Base-by-base conservation (phyloP, 1,139 yeast genomes). In the Barnettozyma hawaiiensis region DNA sequence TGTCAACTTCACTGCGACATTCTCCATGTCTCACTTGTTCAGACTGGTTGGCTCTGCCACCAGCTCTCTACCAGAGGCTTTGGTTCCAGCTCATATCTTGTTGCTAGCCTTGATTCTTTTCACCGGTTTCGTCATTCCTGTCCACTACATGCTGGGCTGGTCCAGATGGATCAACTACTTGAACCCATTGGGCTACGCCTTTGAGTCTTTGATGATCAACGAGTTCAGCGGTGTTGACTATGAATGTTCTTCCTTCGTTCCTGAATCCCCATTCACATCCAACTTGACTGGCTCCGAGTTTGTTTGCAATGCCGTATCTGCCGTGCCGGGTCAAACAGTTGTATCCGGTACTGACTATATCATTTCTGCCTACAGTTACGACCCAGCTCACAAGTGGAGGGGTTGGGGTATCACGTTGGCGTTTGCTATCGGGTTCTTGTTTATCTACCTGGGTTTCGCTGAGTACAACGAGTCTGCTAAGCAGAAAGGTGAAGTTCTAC, bases 401-500 rank as follows among this genome's bases (percentile, higher is more conserved):
- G 81, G 87, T 57, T 76, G 78, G 51, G 96, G 95, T 59, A 80
- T 87, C 53, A 65, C 74, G 36, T 41, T 62, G 49, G 66, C 58
- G 11, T 67, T 55, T 50, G 60, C 52, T 44, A 44, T 62, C 38
- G 64, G 59, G 47, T 61, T 62, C 49, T 57, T 63, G 51, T 47
- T 47, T 11, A 54, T 59, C 29, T 67, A 62, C 57, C 61, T 86
- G 55, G 36, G 69, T 8, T 71, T 78, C 47, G 76, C 81, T 47
- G 90, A 83, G 64, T 64, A 65, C 49, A 81, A 81, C 56, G 82
- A 80, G 55, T 86, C 89, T 60, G 78, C 85, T 20, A 76, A 79
- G 66, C 89, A 85, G 60, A 83, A 80, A 67, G 96, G 95, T 66
- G 96, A 86, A 66, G 75, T 85, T 42, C 70, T 84, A 45, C 73